Percentiles rank a stretch among this genome's conserved stretches.
Evolutionary conservation across 768 basidiomycete species (phyloP).

Genomic region (Hortiboletus campestris): DNA sequence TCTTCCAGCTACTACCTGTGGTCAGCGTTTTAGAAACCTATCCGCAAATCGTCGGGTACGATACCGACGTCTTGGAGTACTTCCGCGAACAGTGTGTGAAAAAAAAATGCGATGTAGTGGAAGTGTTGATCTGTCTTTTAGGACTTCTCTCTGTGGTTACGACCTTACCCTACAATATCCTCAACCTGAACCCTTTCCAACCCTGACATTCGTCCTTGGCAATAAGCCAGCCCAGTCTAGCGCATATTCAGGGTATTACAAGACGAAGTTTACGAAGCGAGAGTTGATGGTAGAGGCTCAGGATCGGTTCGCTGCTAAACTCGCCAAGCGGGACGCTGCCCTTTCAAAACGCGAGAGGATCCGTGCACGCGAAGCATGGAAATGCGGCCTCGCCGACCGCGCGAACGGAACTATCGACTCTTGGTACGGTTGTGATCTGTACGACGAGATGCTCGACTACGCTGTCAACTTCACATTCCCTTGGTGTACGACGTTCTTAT

Average conservation of each 20-base stretch:
- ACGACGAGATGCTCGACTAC: constrained; percentile 68
- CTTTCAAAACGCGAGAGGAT: constrained; percentile 26
- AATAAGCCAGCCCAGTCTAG: not conserved
- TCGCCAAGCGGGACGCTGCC: constrained; percentile 22
- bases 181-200: constrained; percentile 51
- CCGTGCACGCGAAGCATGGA: constrained; percentile 32
- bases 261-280: constrained; percentile 14
- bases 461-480: constrained; percentile 71
- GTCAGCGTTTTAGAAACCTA: constrained; percentile 67
- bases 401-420: constrained; percentile 56
- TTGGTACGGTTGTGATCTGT: constrained; percentile 66
- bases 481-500: constrained; percentile 39
- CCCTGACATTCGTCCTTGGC: constrained; percentile 20
- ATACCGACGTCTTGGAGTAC: constrained; percentile 61
- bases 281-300: constrained; percentile 22
- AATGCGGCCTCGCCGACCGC: constrained; percentile 46
- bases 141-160: constrained; percentile 60
- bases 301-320: constrained; percentile 19
- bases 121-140: constrained; percentile 24
- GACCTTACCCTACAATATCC: constrained; percentile 71
- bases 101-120: not conserved
- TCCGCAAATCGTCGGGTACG: constrained; percentile 74
- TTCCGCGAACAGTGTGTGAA: constrained; percentile 63
- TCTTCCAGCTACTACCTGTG: constrained; percentile 54
- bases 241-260: constrained; percentile 16